Evolutionary conservation across 148 eudicot species (phyloP).

Genomic region (Amaranthus cruentus): DNA sequence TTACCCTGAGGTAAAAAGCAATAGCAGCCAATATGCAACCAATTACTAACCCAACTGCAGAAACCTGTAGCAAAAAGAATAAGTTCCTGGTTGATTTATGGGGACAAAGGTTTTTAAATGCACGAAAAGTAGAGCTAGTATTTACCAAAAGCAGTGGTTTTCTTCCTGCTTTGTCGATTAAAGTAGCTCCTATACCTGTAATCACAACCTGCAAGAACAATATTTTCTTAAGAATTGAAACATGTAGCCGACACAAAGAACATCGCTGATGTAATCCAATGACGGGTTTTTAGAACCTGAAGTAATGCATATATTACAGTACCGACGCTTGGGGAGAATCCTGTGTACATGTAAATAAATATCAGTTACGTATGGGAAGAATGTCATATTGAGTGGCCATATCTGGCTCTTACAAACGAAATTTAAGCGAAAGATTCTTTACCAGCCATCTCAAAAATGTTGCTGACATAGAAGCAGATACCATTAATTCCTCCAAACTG

Average conservation of each 20-base stretch:
- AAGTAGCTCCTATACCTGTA: conserved; percentile 53
- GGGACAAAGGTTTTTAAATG: neutral
- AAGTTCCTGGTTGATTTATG: neutral
- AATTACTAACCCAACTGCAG: conserved; percentile 64
- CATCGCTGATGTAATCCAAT: neutral
- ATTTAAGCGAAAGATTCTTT: neutral
- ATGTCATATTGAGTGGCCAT: neutral
- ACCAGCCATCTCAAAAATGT: conserved; percentile 85
- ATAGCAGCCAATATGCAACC: conserved; percentile 61
- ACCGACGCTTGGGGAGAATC: conserved; percentile 65
- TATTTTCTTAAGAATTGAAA: neutral
- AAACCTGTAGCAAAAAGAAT: conserved; percentile 41
- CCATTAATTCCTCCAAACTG: conserved; percentile 95
- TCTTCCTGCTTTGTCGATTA: conserved; percentile 81
- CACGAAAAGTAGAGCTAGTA: neutral
- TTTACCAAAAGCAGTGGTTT: conserved; percentile 85
- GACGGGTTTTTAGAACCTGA: conserved; percentile 45
- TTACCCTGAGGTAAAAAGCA: conserved; percentile 80
- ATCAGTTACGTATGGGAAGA: neutral
- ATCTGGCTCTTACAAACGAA: neutral
- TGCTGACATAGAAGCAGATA: conserved; percentile 72
- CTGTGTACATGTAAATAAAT: conserved; percentile 28
- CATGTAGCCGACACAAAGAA: neutral
- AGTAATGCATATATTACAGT: conserved; percentile 65
- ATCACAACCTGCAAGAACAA: conserved; percentile 44